phyloP scores from a whole-genome alignment of 2,329 filamentous ascomycete genomes.

The Diaporthe eres region DNA sequence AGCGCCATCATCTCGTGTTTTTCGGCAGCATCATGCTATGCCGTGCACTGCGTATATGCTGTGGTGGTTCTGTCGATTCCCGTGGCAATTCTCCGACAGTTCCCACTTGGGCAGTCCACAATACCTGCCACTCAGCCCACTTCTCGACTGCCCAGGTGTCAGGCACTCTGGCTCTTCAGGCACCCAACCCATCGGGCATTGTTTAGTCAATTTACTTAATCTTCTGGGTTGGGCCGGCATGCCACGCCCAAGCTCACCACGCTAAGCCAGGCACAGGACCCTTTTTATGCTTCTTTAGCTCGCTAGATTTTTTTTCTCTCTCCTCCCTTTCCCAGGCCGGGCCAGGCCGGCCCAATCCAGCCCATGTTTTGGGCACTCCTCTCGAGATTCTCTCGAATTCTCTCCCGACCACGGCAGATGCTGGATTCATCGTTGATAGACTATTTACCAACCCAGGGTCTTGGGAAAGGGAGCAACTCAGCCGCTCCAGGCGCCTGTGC shows the following conservation, averaged over 20 bases:
- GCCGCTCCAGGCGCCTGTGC: not conserved
- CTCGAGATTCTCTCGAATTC: not conserved
- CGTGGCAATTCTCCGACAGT: slow-evolving; percentile 19
- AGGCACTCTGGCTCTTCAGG: slow-evolving; percentile 4
- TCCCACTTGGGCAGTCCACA: slow-evolving; percentile 17
- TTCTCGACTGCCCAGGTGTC: slow-evolving; percentile 1
- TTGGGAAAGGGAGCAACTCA: not conserved
- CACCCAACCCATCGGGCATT: slow-evolving; percentile 2
- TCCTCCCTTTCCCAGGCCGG: not conserved
- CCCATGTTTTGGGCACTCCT: not conserved
- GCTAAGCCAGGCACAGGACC: slow-evolving; percentile 24
- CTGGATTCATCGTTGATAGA: not conserved
- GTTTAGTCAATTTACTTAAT: not conserved
- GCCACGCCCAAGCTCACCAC: not conserved
- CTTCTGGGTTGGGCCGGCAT: slow-evolving; percentile 12
- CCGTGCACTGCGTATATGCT: not conserved
- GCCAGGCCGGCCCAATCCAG: not conserved
- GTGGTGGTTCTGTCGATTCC: slow-evolving; percentile 16
- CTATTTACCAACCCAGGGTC: not conserved
- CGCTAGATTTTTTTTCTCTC: not conserved
- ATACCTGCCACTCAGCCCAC: not conserved
- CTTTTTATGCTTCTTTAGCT: slow-evolving; percentile 15
- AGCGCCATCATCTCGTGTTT: slow-evolving; percentile 25
- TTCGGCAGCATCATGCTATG: not conserved
- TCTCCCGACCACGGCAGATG: not conserved